phyloP scores from a whole-genome alignment of 2,329 filamentous ascomycete species.

The Phialocephala subalpina region DNA sequence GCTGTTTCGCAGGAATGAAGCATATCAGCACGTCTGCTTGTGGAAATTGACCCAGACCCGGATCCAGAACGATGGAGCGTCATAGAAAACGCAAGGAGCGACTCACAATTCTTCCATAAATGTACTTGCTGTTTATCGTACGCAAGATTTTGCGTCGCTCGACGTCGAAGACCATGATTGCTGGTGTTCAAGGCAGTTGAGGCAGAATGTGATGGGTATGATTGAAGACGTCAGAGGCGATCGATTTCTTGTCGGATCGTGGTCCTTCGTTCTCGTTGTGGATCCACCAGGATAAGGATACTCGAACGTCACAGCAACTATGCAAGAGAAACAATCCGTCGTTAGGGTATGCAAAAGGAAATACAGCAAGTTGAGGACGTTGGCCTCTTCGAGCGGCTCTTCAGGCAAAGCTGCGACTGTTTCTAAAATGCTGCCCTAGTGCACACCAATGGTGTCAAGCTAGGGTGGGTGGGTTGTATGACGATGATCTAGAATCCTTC shows the following conservation, averaged over 20 bases:
- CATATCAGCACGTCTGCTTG: slow-evolving; percentile 33
- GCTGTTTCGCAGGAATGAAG: slow-evolving; percentile 60
- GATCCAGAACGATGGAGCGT: slow-evolving; percentile 2
- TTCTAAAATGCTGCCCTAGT: background rate
- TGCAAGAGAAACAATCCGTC: background rate
- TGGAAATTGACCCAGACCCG: slow-evolving; percentile 16
- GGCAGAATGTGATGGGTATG: slow-evolving; percentile 14
- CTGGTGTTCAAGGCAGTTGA: slow-evolving; percentile 9
- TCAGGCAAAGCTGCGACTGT: slow-evolving; percentile 13
- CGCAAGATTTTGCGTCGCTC: slow-evolving; percentile 68
- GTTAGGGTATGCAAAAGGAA: background rate
- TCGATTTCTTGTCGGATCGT: background rate
- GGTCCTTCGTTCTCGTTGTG: background rate
- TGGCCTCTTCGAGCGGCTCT: slow-evolving; percentile 9
- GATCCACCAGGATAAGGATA: background rate
- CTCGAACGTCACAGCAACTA: background rate
- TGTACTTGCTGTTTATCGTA: slow-evolving; percentile 74
- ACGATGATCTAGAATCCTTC: slow-evolving; percentile 9
- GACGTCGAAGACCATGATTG: slow-evolving; percentile 65
- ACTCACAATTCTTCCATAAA: slow-evolving; percentile 78
- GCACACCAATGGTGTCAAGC: slow-evolving; percentile 1
- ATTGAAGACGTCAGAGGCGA: slow-evolving; percentile 24
- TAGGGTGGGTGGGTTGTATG: slow-evolving; percentile 4
- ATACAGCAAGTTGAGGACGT: slow-evolving; percentile 3
- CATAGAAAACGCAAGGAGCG: slow-evolving; percentile 6